Evolutionary conservation across 352 stramenopile species (phyloP).

Genomic region (Pythium myriotylum): DNA sequence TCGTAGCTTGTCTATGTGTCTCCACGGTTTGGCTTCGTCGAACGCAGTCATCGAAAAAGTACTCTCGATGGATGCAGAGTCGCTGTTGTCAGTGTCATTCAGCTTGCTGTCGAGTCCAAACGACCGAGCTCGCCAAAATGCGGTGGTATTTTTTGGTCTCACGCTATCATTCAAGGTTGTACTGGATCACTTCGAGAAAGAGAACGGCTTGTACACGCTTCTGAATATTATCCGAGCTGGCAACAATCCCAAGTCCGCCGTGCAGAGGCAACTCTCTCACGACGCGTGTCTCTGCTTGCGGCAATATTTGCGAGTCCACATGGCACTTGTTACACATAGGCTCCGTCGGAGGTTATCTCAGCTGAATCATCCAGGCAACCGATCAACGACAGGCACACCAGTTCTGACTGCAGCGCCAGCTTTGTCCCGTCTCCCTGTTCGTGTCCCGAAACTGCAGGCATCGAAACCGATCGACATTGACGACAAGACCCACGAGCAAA

Average conservation of each 20-base stretch:
- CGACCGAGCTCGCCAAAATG: slow-evolving; percentile 79
- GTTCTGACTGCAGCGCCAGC: slow-evolving; percentile 57
- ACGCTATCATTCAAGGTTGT: slow-evolving; percentile 80
- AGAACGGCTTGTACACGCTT: slow-evolving; percentile 83
- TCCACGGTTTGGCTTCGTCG: slow-evolving; percentile 82
- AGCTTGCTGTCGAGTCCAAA: slow-evolving; percentile 72
- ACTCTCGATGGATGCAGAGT: slow-evolving; percentile 53
- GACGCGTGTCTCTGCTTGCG: slow-evolving; percentile 83
- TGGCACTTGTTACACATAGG: slow-evolving; percentile 71
- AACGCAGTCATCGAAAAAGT: slow-evolving; percentile 80
- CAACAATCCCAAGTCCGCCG: slow-evolving; percentile 73
- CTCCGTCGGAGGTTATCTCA: slow-evolving; percentile 66
- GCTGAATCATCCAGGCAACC: slow-evolving; percentile 60
- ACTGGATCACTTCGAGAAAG: slow-evolving; percentile 83
- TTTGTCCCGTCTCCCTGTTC: slow-evolving; percentile 60
- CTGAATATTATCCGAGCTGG: slow-evolving; percentile 85
- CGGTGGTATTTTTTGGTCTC: slow-evolving; percentile 84
- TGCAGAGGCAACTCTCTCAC: slow-evolving; percentile 80
- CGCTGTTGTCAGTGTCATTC: slow-evolving; percentile 66
- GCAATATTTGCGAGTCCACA: slow-evolving; percentile 84
- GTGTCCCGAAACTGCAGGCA: slow-evolving; percentile 70
- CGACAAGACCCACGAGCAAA: slow-evolving; percentile 84
- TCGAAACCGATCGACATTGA: slow-evolving; percentile 84
- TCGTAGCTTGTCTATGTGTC: slow-evolving; percentile 82
- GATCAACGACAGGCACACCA: slow-evolving; percentile 33